Conservation (phyloP, 1,284 basidiomycete species). For the Microbotryum violaceum region DNA sequence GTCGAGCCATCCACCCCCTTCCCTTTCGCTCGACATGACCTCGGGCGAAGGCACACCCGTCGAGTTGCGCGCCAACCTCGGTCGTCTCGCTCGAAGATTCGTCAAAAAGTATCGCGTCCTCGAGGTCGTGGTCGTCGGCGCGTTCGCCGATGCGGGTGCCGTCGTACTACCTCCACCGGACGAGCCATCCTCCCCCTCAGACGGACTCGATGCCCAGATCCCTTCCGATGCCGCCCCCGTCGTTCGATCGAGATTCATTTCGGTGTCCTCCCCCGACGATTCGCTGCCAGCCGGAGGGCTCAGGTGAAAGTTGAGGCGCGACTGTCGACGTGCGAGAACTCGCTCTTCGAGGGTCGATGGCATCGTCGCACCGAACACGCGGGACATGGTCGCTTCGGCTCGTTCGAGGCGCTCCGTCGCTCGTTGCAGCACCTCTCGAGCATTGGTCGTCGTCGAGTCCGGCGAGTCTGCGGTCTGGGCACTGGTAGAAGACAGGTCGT, state of each 20-base stretch:
- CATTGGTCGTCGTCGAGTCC: too few species aligned
- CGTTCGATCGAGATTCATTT: background rate
- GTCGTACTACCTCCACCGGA: background rate
- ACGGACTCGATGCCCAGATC: background rate
- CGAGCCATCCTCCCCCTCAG: background rate
- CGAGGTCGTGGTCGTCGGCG: conserved; percentile 4
- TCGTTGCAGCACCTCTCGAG: too few species aligned
- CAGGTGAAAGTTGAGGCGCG: too few species aligned
- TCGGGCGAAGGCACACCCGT: conserved; percentile 8
- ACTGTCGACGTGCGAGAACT: too few species aligned
- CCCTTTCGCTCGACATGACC: background rate
- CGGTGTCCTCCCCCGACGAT: too few species aligned
- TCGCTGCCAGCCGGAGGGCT: too few species aligned
- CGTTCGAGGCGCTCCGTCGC: too few species aligned
- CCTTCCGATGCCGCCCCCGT: background rate
- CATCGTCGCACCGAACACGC: too few species aligned
- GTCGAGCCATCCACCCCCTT: background rate
- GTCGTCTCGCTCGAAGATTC: conserved; percentile 21
- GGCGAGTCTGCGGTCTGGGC: too few species aligned
- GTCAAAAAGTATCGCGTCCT: conserved; percentile 20
- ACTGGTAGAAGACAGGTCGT: too few species aligned
- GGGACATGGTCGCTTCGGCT: too few species aligned
- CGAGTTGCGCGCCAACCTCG: conserved; percentile 15
- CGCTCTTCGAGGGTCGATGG: too few species aligned
- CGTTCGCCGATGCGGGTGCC: background rate